These are phyloP conservation scores for Xerocomellus chrysenteron DNA, from an alignment of 768 basidiomycete genomes.

Conservation along the genomic window DNA sequence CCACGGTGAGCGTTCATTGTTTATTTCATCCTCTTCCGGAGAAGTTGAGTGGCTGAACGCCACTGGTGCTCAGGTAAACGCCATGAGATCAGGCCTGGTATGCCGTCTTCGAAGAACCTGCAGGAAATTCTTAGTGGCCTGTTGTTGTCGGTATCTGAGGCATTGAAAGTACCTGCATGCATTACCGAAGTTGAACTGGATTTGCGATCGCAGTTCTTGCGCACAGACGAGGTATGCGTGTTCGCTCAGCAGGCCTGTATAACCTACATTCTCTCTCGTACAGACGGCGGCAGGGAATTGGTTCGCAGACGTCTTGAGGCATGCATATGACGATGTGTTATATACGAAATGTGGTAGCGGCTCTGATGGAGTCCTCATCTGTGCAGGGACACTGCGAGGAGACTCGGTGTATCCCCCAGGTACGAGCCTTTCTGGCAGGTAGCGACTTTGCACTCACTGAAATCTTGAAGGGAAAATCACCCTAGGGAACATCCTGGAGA, in stretches of 20 bases:
- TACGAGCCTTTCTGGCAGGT: constrained; percentile 23
- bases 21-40: neutral
- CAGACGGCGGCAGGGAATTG: constrained; percentile 75
- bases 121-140: constrained; percentile 58
- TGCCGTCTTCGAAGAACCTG: constrained; percentile 54
- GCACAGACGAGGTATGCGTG: constrained; percentile 60
- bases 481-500: constrained; percentile 83
- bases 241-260: neutral
- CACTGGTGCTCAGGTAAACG: constrained; percentile 51
- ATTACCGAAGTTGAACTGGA: constrained; percentile 67
- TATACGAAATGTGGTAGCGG: constrained; percentile 57
- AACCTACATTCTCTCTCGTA: neutral
- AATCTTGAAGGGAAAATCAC: constrained; percentile 60
- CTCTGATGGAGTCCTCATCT: constrained; percentile 78
- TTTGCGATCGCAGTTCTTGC: constrained; percentile 69
- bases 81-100: constrained; percentile 57
- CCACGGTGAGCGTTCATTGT: constrained; percentile 43
- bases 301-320: constrained; percentile 80
- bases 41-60: neutral
- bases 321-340: constrained; percentile 74
- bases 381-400: constrained; percentile 83
- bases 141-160: constrained; percentile 63
- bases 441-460: neutral
- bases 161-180: constrained; percentile 75
- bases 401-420: constrained; percentile 85